Conservation (phyloP, 495 filamentous ascomycete genomes). For the Aspergillus sparsus region DNA sequence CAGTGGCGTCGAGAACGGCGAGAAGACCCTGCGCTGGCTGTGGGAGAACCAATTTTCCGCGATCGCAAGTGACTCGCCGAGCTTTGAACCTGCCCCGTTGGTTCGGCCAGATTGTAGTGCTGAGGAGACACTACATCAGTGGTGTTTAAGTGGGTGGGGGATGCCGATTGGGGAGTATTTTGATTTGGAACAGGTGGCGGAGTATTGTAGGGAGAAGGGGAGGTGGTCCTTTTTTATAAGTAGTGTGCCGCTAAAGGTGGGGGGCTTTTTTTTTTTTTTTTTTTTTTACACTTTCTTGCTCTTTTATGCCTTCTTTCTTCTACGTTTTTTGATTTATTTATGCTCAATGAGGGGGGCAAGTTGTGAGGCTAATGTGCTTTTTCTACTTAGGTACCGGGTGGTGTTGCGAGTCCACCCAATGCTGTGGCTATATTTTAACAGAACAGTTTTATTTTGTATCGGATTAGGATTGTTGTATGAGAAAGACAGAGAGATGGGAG, state of each 20-base stretch:
- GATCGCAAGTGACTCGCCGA: slow-evolving; percentile 51
- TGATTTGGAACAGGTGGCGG: slow-evolving; percentile 52
- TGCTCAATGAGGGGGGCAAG: neutral
- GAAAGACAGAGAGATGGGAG: neutral
- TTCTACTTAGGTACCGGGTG: slow-evolving; percentile 43
- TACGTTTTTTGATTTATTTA: neutral
- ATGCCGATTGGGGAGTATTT: slow-evolving; percentile 61
- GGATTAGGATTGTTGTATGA: neutral
- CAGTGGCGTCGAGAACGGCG: slow-evolving; percentile 48
- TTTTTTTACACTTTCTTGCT: slow-evolving; percentile 1
- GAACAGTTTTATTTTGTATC: neutral
- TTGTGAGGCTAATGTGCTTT: neutral
- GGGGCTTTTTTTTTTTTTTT: slow-evolving; percentile 15
- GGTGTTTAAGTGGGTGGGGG: slow-evolving; percentile 57
- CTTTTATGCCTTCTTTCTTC: slow-evolving; percentile 10
- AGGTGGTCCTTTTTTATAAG: slow-evolving; percentile 56
- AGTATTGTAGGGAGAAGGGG: slow-evolving; percentile 43
- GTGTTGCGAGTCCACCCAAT: slow-evolving; percentile 56
- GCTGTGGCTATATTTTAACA: slow-evolving; percentile 49
- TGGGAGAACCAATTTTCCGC: slow-evolving; percentile 54
- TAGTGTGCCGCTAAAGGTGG: slow-evolving; percentile 57
- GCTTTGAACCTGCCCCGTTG: slow-evolving; percentile 41
- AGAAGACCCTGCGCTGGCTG: slow-evolving; percentile 48
- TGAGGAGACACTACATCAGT: slow-evolving; percentile 49
- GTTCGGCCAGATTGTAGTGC: slow-evolving; percentile 1